These are phyloP conservation scores for Cucurbita moschata DNA, from an alignment of 306 rosid genomes.

Conservation along the genomic window DNA sequence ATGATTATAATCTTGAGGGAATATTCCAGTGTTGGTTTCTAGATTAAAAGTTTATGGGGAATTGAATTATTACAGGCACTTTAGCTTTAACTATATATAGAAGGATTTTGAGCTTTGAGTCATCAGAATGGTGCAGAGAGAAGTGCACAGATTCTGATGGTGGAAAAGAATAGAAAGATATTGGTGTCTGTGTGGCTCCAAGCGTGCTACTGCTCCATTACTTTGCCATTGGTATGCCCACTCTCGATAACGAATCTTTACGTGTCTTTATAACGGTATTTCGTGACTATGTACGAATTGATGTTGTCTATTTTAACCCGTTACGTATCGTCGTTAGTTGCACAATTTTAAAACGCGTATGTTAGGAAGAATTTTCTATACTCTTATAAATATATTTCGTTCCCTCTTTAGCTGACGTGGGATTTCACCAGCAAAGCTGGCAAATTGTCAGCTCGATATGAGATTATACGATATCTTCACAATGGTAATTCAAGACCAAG, in stretches of 20 bases:
- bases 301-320: too few relatives aligned
- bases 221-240: not conserved
- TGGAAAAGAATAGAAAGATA: not conserved
- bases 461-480: not conserved
- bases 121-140: not conserved
- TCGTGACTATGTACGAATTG: not conserved
- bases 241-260: not conserved
- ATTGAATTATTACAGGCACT: not conserved
- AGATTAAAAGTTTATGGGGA: not conserved
- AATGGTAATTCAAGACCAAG: too few relatives aligned
- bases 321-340: too few relatives aligned
- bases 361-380: too few relatives aligned
- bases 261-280: not conserved
- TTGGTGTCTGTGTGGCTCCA: not conserved
- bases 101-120: not conserved
- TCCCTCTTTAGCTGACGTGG: too few relatives aligned
- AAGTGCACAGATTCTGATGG: not conserved
- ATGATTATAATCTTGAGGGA: not conserved
- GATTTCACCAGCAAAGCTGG: too few relatives aligned
- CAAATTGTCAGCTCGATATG: not conserved
- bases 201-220: constrained; percentile 4
- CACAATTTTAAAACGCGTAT: too few relatives aligned
- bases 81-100: too few relatives aligned
- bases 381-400: too few relatives aligned
- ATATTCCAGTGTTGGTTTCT: not conserved